Evolutionary conservation across 2,329 filamentous ascomycete genomes (phyloP).

Genomic region (Colletotrichum costaricense): DNA sequence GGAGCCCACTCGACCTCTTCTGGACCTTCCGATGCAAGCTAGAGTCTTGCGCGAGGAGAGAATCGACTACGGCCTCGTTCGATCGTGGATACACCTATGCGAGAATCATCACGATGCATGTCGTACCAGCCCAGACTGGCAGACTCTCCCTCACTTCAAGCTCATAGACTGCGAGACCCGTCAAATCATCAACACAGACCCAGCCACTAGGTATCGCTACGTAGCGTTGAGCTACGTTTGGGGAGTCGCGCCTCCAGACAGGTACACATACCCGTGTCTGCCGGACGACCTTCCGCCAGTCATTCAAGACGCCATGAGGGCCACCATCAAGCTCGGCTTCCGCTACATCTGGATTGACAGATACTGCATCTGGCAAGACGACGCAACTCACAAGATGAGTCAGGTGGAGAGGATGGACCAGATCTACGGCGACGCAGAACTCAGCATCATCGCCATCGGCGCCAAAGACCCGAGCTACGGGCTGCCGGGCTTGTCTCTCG

Average conservation of each 20-base stretch:
- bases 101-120: neutral
- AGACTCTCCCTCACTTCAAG: neutral
- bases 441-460: slow-evolving; percentile 52
- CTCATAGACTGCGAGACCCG: slow-evolving; percentile 14
- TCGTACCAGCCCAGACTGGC: neutral
- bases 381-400: slow-evolving; percentile 45
- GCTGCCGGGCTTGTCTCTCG: slow-evolving; percentile 47
- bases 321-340: slow-evolving; percentile 46
- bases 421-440: slow-evolving; percentile 45
- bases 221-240: slow-evolving; percentile 50
- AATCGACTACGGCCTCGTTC: neutral
- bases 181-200: slow-evolving; percentile 3
- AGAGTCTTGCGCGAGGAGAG: neutral
- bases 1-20: neutral
- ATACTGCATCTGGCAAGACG: slow-evolving; percentile 46
- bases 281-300: slow-evolving; percentile 3
- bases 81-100: slow-evolving; percentile 7
- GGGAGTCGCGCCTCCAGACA: slow-evolving; percentile 35
- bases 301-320: slow-evolving; percentile 41
- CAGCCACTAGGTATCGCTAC: slow-evolving; percentile 35
- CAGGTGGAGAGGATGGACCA: slow-evolving; percentile 50
- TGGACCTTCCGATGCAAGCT: neutral
- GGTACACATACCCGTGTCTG: slow-evolving; percentile 6
- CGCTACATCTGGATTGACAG: slow-evolving; percentile 53
- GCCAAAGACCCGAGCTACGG: slow-evolving; percentile 48